Evolutionary conservation across 2,329 filamentous ascomycete genomes (phyloP), one percentile per base, ranked within the genome.

Genomic region (Colletotrichum spinosum): DNA sequence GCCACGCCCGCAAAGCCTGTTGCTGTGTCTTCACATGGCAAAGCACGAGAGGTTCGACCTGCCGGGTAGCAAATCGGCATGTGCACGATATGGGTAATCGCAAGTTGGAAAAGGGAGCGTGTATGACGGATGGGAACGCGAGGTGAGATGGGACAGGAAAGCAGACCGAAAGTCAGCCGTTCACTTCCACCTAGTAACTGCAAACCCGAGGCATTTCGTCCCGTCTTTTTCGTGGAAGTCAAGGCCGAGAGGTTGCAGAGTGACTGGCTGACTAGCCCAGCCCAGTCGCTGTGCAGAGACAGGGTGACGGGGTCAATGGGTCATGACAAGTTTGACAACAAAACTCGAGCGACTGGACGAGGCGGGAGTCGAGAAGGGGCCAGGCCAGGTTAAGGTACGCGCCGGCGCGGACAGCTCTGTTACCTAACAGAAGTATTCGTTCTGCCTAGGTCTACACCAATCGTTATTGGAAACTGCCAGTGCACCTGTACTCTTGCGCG

Each of bases 351-450:
- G 49, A 64, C 60, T 64, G 49, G 55, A 38, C 55, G 37, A 64
- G 34, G 55, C 61, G 56, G 61, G 39, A 54, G 56, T 50, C 61
- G 50, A 56, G 25, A 25, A 65, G 50, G 55, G 50, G 44, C 60
- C 61, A 65, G 44, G 50, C 44, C 61, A 60, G 51, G 25, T 25
- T 5, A 4, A 25, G 25, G 56, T 55, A 65, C 61, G 48, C 56
- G 61, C 49, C 60, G 55, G 49, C 42, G 48, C 42, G 13, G 11
- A 48, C 55, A 50, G 42, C 46, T 38, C 8, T 54, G 8, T 65
- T 65, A 50, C 56, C 61, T 60, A 65, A 56, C 46, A 56, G 42
- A 65, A 46, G 41, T 52, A 35, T 48, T 46, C 62, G 37, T 61
- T 35, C 35, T 42, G 52, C 51, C 51, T 60, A 55, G 52, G 50